Percentiles rank a stretch among this genome's conserved stretches.
phyloP scores from a whole-genome alignment of 2,329 filamentous ascomycete species.

The Sporothrix phasma region DNA sequence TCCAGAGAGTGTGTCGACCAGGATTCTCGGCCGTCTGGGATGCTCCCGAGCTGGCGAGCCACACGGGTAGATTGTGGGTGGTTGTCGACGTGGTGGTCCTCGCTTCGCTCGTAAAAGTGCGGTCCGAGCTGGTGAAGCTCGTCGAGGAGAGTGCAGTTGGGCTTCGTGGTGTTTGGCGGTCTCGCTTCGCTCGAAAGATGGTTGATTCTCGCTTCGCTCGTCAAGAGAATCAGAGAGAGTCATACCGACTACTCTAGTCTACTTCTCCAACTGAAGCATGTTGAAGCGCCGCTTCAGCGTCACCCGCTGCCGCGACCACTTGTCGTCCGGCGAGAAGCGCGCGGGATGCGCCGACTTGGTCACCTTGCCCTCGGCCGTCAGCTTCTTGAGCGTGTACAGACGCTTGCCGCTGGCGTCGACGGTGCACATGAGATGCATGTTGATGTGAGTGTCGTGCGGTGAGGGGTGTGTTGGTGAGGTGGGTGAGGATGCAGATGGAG shows the following conservation, averaged over 20 bases:
- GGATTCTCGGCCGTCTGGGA: background rate
- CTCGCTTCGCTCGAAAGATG: background rate
- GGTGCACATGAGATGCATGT: constrained; percentile 74
- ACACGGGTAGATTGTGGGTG: no score
- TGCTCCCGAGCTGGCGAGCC: background rate
- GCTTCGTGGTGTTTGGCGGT: no score
- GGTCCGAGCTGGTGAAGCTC: no score
- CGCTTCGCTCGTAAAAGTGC: background rate
- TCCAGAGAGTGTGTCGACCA: background rate
- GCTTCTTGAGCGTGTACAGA: constrained; percentile 91
- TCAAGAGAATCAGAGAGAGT: no score
- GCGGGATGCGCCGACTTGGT: constrained; percentile 95
- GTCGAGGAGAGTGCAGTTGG: no score
- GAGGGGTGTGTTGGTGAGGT: background rate
- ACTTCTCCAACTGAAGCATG: constrained; percentile 49
- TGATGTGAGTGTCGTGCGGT: background rate
- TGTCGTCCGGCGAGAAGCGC: constrained; percentile 95
- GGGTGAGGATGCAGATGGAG: background rate
- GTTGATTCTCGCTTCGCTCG: background rate
- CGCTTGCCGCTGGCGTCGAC: constrained; percentile 74
- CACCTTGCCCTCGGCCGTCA: constrained; percentile 62
- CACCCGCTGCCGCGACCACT: constrained; percentile 93
- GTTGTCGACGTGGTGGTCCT: background rate
- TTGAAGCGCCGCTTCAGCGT: constrained; percentile 91
- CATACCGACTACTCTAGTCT: no score